Evolutionary conservation across 768 basidiomycete genomes (phyloP), one percentile per base, ranked within the genome.

Genomic region (Termitomyces sp.): DNA sequence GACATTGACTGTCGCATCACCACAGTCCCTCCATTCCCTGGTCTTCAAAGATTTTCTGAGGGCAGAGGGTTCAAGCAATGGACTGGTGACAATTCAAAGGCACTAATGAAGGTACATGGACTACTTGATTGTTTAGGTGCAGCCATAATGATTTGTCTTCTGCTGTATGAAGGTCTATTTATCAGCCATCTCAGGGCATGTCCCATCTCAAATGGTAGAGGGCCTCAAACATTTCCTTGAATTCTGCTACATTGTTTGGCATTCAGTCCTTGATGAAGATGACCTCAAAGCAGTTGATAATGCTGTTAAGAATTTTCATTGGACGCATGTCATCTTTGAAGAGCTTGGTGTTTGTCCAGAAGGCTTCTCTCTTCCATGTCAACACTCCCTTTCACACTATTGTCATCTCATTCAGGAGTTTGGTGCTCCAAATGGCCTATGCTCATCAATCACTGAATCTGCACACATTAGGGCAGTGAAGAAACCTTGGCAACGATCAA

Each of bases 391-490:
- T 1, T 33, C 53, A 12, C 72, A 73, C 53, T 72, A 69, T 62
- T 18, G 54, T n/a, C 22, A 22, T 0, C 59, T 65, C 1, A 71
- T 71, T 36, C 46, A 56, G 7, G 51, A 61, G 36, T 74, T 73
- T 61, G 71, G 71, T 6, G 65, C 69, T 1, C 70, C 70, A 4
- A 73, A 74, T 62, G 65, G 73, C 7, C 50, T 73, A 0, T 74
- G 73, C 40, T 72, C 73, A 0, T 74, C 73, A 15, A 74, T 74
- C 20, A 76, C 73, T 0, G 74, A 76, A 56, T 71, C 50, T 0
- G 49, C 35, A 5, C 66, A 24, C 66, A 63, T n/a, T 59, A n/a
- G n/a, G n/a, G n/a, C n/a, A n/a, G n/a, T n/a, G n/a, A n/a, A n/a
- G n/a, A n/a, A n/a, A n/a, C n/a, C n/a, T n/a, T n/a, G n/a, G n/a